Conservation (phyloP, 768 basidiomycete genomes). For the Inosperma sp. region DNA sequence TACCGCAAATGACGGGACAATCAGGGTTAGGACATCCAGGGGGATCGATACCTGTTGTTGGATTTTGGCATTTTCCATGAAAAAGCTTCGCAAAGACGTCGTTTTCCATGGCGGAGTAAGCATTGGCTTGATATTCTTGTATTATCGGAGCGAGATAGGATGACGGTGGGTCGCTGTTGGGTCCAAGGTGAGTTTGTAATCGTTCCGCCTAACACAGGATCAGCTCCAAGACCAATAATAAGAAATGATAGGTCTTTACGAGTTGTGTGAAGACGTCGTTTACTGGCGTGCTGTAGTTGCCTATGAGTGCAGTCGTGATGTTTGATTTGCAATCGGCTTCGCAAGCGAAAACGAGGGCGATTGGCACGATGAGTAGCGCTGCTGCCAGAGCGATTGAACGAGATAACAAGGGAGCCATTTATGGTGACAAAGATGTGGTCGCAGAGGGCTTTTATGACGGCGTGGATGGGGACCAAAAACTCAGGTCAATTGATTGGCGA, state of each 20-base stretch:
- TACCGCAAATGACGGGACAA: slow-evolving; percentile 75
- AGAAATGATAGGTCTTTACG: slow-evolving; percentile 30
- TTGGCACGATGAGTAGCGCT: background rate
- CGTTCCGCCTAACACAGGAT: slow-evolving; percentile 17
- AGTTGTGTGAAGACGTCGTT: slow-evolving; percentile 34
- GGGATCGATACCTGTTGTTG: slow-evolving; percentile 48
- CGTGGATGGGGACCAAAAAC: background rate
- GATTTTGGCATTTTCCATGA: slow-evolving; percentile 67
- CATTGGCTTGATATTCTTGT: slow-evolving; percentile 39
- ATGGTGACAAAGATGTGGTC: background rate
- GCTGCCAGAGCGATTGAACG: background rate
- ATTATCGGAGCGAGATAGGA: slow-evolving; percentile 45
- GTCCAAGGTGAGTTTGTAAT: slow-evolving; percentile 15
- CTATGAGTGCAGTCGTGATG: slow-evolving; percentile 53
- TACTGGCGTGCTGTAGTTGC: slow-evolving; percentile 46
- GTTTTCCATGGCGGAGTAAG: slow-evolving; percentile 42
- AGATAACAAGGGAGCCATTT: background rate
- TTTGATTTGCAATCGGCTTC: slow-evolving; percentile 64
- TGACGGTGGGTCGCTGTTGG: slow-evolving; percentile 9
- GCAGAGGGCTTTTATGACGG: background rate
- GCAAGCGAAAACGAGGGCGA: slow-evolving; percentile 31
- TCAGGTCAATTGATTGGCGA: no score
- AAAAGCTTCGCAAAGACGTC: slow-evolving; percentile 70
- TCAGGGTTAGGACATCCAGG: slow-evolving; percentile 74
- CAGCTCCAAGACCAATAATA: background rate